Evolutionary conservation across 2,329 filamentous ascomycete genomes (phyloP), one percentile per base, ranked within the genome.

Genomic region (Fusarium praegraminearum): DNA sequence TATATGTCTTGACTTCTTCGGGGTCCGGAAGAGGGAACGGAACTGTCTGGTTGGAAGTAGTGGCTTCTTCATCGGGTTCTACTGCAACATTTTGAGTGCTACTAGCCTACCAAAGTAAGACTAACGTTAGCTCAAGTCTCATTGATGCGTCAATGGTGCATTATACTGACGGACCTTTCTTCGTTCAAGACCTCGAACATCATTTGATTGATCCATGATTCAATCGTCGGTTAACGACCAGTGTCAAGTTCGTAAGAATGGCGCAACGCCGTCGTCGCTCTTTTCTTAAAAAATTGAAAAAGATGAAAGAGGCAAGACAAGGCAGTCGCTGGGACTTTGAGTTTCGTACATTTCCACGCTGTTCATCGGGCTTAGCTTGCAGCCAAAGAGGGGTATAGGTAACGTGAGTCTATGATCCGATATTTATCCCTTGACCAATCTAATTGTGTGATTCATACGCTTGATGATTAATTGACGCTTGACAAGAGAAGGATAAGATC

Each of bases 251-350:
- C 7, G 11, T 22, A 13, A 15, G 32, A 35, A 7, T n/a, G n/a
- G 13, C 20, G 36, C 12, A 8, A 20, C 3, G 4, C 12, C 4
- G 20, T 41, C 36, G 7, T 22, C 13, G 4, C 20, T 3, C 15
- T 22, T 22, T 22, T 41, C 12, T 22, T 22, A 1, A 6, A 12
- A n/a, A 12, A 7, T 22, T 22, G 7, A 3, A 15, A 41, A 22
- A 15, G 4, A 24, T 41, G 12, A 22, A 41, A 22, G 1, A 3
- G 2, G 7, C 9, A 40, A 40, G 11, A 22, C 11, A 22, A 15
- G 7, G 15, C 4, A 22, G 3, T 1, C 12, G 3, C 20, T 15
- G 12, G 1, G 12, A 22, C 1, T 15, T 22, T 22, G 20, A 22
- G 20, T 22, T 22, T 22, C 24, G 24, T 26, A 26, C 24, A 26